A percentile compares a stretch with the other conserved stretches of the same genome.
Conservation (phyloP, 1,139 yeast species). For the Geotrichum reessii region DNA sequence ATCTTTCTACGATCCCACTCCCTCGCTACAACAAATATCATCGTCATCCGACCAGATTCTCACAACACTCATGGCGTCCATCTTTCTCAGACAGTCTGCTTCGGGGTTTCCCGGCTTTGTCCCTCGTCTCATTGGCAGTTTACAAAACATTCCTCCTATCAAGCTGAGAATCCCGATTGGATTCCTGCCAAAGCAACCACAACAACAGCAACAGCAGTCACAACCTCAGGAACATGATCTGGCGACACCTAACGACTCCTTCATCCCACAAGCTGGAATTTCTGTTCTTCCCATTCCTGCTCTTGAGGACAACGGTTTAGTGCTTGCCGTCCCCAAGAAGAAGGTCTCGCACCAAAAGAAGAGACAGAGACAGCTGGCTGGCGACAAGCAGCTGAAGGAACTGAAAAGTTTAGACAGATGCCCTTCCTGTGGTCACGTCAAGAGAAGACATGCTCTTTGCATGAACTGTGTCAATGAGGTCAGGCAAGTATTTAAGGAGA, state of each 20-base stretch:
- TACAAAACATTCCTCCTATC: constrained; percentile 18
- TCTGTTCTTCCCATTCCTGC: constrained; percentile 15
- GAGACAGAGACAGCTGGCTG: constrained; percentile 75
- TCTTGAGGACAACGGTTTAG: constrained; percentile 48
- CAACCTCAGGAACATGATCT: not conserved
- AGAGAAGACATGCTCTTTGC: constrained; percentile 84
- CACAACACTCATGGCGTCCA: constrained; percentile 1
- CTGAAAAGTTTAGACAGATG: constrained; percentile 77
- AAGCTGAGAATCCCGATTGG: constrained; percentile 20
- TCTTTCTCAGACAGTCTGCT: constrained; percentile 1
- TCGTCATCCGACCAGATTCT: not conserved
- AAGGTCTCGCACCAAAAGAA: constrained; percentile 81
- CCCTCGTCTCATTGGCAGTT: constrained; percentile 22
- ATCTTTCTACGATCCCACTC: not conserved
- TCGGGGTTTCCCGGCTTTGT: constrained; percentile 20
- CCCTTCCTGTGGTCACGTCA: constrained; percentile 91
- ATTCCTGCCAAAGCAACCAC: constrained; percentile 18
- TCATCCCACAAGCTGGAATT: constrained; percentile 13
- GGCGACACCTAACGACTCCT: constrained; percentile 9
- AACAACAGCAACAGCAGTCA: not conserved
- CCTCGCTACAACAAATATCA: not conserved
- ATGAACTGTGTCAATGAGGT: constrained; percentile 88
- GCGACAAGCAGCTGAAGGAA: constrained; percentile 71
- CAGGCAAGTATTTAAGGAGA: constrained; percentile 61
- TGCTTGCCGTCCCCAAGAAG: constrained; percentile 89